Percentiles rank a stretch among this genome's conserved stretches.
Conservation (phyloP, 208 protist genomes). For the Naegleria lovaniensis region DNA sequence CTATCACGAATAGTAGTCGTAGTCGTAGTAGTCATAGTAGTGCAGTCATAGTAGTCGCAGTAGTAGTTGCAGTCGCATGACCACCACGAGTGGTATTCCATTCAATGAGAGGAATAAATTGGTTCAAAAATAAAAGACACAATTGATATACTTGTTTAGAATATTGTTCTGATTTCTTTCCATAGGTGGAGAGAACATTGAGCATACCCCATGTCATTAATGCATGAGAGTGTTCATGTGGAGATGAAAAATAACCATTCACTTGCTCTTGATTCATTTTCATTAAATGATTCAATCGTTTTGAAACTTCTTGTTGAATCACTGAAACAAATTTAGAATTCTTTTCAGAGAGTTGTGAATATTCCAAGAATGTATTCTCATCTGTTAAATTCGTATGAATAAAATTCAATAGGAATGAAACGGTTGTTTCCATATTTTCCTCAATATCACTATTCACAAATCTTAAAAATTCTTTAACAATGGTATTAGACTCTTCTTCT, state of each 20-base stretch:
- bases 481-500: background rate
- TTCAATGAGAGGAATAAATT: background rate
- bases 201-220: background rate
- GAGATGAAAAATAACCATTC: background rate
- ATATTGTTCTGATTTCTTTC: background rate
- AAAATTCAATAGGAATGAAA: slow-evolving; percentile 11
- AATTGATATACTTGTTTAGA: background rate
- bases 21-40: too few species aligned
- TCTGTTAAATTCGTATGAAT: background rate
- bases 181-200: background rate
- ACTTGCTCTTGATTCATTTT: background rate
- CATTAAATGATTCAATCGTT: background rate
- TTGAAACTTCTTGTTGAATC: background rate
- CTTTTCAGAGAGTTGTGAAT: background rate
- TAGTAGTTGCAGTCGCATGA: too few species aligned
- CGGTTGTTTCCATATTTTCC: background rate
- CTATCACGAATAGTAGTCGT: too few species aligned
- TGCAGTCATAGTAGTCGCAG: too few species aligned
- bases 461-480: slow-evolving; percentile 5
- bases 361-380: background rate
- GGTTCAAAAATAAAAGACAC: background rate
- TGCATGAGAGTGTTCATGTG: background rate
- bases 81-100: too few species aligned
- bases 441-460: background rate
- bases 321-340: background rate